Conservation (phyloP, 345 rosid genomes). For the Kandelia obovata region DNA sequence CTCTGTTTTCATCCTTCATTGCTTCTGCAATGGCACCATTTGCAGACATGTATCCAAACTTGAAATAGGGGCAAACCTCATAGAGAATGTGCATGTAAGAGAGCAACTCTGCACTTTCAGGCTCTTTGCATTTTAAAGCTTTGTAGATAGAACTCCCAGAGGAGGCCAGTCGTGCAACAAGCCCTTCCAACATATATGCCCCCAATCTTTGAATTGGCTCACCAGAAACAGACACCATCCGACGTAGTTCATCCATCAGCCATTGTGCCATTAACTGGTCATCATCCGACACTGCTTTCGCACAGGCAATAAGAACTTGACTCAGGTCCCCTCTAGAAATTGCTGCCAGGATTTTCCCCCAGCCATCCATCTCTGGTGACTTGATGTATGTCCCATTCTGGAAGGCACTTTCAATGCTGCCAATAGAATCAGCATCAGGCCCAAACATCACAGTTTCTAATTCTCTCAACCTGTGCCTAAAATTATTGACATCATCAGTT, state of each 20-base stretch:
- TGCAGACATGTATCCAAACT: conserved; percentile 93
- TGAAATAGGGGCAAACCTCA: conserved; percentile 90
- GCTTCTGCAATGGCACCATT: conserved; percentile 97
- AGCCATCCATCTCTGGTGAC: conserved; percentile 35
- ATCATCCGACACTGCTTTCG: conserved; percentile 74
- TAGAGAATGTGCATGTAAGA: conserved; percentile 74
- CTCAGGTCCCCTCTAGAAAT: conserved; percentile 55
- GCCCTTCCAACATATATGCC: conserved; percentile 91
- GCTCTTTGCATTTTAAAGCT: conserved; percentile 66
- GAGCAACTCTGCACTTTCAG: conserved; percentile 60
- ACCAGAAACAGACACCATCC: conserved; percentile 86
- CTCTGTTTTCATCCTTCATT: conserved; percentile 75
- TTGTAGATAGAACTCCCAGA: conserved; percentile 80
- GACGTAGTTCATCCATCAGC: conserved; percentile 62
- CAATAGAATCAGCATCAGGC: conserved; percentile 59
- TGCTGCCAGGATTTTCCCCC: conserved; percentile 52
- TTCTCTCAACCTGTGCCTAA: conserved; percentile 69
- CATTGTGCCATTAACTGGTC: conserved; percentile 60
- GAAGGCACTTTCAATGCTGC: conserved; percentile 34
- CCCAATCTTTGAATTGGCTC: conserved; percentile 95
- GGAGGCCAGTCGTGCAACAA: conserved; percentile 75
- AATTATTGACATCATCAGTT: conserved; percentile 60
- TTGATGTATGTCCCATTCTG: conserved; percentile 18
- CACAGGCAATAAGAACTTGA: conserved; percentile 61
- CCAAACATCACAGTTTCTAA: conserved; percentile 81